Base-by-base conservation (phyloP, 2,329 filamentous ascomycete species). In the Proliferodiscus dingleyae region DNA sequence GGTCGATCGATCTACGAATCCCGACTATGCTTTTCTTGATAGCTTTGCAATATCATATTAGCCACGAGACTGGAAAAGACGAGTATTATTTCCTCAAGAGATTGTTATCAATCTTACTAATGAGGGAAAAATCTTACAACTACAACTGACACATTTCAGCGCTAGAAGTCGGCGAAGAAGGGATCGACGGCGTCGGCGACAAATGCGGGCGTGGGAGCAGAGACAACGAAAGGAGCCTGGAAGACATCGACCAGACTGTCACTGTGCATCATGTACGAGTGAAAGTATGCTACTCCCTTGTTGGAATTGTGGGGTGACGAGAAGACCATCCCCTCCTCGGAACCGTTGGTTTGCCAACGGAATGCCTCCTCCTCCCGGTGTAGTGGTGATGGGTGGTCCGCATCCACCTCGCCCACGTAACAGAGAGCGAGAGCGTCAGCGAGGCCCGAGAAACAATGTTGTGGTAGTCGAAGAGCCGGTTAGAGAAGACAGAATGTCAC, bases 171-270 rank as follows among this genome's bases (percentile, higher is more conserved):
- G 64, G 11, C 54, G 62, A 32, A 62, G 61, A 29, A 57, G 61
- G 23, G 64, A 66, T 24, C 61, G 58, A 22, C 61, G 62, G 10
- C 63, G 62, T 2, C 61, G 67, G 28, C 61, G 64, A 10, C 60
- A 63, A 34, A 60, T 66, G 28, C 61, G 67, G 24, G 59, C 61
- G 24, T 65, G 61, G 60, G 67, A 70, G 49, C 61, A 63, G 32
- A 49, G 59, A 54, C 60, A 66, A 47, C 66, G 68, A 45, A 75
- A 75, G 50, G 68, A 69, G 26, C 68, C 68, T 3, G 71, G 69
- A 16, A 39, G 63, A 28, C 72, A 75, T 52, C 68, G 72, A 15
- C 66, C 68, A 2, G 66, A 66, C 47, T 75, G 72, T 53, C 54
- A 58, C 40, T 75, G 72, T 43, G 65, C 65, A 30, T 63, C 65